A percentile compares a stretch with the other conserved stretches of the same genome.
phyloP scores from a whole-genome alignment of 2,329 filamentous ascomycete species.

The Paramyrothecium roridum region DNA sequence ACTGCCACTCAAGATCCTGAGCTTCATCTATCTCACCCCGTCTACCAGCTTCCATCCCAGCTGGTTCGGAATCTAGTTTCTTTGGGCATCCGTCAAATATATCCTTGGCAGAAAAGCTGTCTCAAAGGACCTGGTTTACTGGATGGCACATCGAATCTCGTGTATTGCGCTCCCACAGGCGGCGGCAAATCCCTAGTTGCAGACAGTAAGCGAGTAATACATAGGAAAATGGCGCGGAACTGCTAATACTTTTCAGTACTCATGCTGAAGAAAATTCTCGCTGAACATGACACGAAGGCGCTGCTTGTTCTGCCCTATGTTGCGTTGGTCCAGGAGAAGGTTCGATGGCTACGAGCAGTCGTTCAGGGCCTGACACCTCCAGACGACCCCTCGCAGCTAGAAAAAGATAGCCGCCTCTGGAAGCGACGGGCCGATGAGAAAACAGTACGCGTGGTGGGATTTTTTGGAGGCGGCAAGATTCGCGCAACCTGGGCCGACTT shows the following conservation, averaged over 20 bases:
- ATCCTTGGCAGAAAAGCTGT: slow-evolving; percentile 77
- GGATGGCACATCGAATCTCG: slow-evolving; percentile 62
- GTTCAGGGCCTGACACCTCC: slow-evolving; percentile 54
- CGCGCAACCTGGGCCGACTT: slow-evolving; percentile 68
- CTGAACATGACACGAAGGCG: slow-evolving; percentile 61
- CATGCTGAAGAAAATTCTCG: slow-evolving; percentile 69
- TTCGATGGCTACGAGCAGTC: slow-evolving; percentile 67
- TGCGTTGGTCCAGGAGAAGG: slow-evolving; percentile 76
- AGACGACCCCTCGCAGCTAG: slow-evolving; percentile 26
- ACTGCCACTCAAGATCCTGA: slow-evolving; percentile 47
- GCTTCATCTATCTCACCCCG: slow-evolving; percentile 59
- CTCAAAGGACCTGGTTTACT: slow-evolving; percentile 65
- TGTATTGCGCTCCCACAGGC: slow-evolving; percentile 78
- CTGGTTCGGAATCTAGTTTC: slow-evolving; percentile 63
- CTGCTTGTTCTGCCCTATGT: slow-evolving; percentile 75
- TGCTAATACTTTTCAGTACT: slow-evolving; percentile 44
- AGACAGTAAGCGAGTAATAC: slow-evolving; percentile 35
- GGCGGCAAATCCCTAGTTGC: slow-evolving; percentile 77
- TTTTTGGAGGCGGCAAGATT: slow-evolving; percentile 71
- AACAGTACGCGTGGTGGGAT: slow-evolving; percentile 64
- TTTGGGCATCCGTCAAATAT: slow-evolving; percentile 70
- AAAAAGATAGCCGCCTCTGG: slow-evolving; percentile 42
- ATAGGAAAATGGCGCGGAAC: not conserved
- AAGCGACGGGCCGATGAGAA: slow-evolving; percentile 54
- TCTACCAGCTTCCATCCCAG: slow-evolving; percentile 58